Evolutionary conservation across 2,329 filamentous ascomycete genomes (phyloP).

Genomic region (Pseudocercospora fuligena): DNA sequence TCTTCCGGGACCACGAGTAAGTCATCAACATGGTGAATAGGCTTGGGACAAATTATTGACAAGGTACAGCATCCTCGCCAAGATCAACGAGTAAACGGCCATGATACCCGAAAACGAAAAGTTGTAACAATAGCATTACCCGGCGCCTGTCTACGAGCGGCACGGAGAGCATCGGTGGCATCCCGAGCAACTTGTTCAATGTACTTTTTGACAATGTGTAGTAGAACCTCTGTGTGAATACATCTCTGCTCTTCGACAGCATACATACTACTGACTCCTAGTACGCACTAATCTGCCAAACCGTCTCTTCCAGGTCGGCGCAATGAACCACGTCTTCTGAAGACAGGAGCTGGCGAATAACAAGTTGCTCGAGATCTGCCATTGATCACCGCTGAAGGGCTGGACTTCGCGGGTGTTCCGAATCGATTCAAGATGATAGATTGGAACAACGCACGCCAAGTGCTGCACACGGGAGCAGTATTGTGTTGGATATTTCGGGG

Average conservation of each 20-base stretch:
- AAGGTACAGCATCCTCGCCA: slow-evolving; percentile 79
- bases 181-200: slow-evolving; percentile 15
- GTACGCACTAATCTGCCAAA: background rate
- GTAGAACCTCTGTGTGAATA: slow-evolving; percentile 19
- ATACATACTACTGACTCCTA: background rate
- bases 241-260: slow-evolving; percentile 21
- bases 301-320: background rate
- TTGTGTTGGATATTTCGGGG: background rate
- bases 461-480: background rate
- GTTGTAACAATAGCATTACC: slow-evolving; percentile 36
- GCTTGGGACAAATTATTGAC: slow-evolving; percentile 26
- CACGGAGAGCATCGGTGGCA: slow-evolving; percentile 10
- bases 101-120: slow-evolving; percentile 24
- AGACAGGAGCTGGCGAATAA: background rate
- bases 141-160: slow-evolving; percentile 14
- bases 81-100: slow-evolving; percentile 86
- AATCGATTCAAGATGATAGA: background rate
- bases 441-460: background rate
- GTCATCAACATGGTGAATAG: slow-evolving; percentile 42
- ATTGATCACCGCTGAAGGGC: background rate
- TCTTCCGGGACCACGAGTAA: slow-evolving; percentile 98
- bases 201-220: slow-evolving; percentile 20
- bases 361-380: background rate
- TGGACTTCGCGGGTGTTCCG: background rate
- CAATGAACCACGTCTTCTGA: background rate